Percentiles rank a stretch among this genome's conserved stretches.
Evolutionary conservation across 1,139 yeast genomes (phyloP).

Genomic region (Hemisphaericaspora xylofermentans): DNA sequence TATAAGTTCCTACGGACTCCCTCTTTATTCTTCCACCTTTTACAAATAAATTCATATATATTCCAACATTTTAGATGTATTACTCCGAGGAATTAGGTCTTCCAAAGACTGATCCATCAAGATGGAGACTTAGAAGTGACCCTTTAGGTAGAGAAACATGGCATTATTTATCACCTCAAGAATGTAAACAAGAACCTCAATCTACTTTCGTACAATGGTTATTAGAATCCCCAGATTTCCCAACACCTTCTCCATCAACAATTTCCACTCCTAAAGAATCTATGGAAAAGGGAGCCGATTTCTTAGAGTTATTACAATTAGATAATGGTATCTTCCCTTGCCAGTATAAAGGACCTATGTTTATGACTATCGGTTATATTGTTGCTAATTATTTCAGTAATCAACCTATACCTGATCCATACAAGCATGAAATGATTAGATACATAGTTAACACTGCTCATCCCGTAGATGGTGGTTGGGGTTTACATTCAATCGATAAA

Average conservation of each 20-base stretch:
- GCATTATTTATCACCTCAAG: constrained; percentile 56
- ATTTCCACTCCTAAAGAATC: constrained; percentile 56
- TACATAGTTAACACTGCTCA: constrained; percentile 87
- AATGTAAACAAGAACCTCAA: constrained; percentile 45
- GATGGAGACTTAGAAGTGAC: constrained; percentile 77
- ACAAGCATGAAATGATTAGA: constrained; percentile 68
- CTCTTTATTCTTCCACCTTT: too few species aligned
- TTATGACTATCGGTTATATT: constrained; percentile 88
- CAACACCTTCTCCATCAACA: constrained; percentile 35
- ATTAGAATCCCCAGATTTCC: constrained; percentile 45
- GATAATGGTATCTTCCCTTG: constrained; percentile 84
- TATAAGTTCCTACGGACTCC: too few species aligned
- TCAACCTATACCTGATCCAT: constrained; percentile 66
- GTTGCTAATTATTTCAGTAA: constrained; percentile 71
- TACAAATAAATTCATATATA: too few species aligned
- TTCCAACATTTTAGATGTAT: constrained; percentile 21
- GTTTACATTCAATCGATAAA: constrained; percentile 86
- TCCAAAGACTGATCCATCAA: constrained; percentile 62
- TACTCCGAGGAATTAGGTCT: constrained; percentile 67
- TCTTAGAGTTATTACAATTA: constrained; percentile 69
- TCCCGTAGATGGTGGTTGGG: constrained; percentile 99
- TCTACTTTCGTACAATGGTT: constrained; percentile 60
- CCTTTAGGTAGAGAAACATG: constrained; percentile 78
- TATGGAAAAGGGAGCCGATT: constrained; percentile 73
- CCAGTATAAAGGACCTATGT: constrained; percentile 97